These are phyloP conservation scores for Ramaria rubella DNA, from an alignment of 768 basidiomycete species.

Conservation along the genomic window DNA sequence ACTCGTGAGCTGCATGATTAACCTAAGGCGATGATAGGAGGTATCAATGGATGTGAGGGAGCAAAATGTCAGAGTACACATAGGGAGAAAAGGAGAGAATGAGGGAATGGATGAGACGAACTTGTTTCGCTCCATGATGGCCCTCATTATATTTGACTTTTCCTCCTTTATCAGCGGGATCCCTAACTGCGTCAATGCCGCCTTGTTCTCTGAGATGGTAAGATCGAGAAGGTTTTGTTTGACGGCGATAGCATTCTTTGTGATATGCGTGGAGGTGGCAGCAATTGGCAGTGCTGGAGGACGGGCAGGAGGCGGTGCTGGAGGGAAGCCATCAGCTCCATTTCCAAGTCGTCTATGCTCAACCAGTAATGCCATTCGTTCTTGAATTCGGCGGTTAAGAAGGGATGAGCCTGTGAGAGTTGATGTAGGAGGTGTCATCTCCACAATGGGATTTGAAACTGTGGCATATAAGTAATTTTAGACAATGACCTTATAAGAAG, in stretches of 20 bases:
- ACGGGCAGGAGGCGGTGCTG: background rate
- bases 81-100: background rate
- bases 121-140: constrained; percentile 9
- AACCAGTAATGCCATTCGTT: background rate
- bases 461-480: background rate
- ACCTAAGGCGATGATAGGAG: background rate
- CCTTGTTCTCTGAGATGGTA: constrained; percentile 6
- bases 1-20: constrained; percentile 4
- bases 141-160: constrained; percentile 2
- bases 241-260: background rate
- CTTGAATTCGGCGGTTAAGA: background rate
- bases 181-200: background rate
- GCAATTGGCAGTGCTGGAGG: background rate
- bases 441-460: background rate
- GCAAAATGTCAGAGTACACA: background rate
- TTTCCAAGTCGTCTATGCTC: background rate
- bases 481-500: no score
- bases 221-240: constrained; percentile 3
- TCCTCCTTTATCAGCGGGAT: background rate
- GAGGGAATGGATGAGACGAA: constrained; percentile 2
- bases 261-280: background rate
- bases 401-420: background rate
- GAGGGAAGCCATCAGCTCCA: background rate
- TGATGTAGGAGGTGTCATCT: background rate
- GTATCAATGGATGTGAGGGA: background rate